Base-by-base conservation (phyloP, 768 basidiomycete genomes). In the Suillus decipiens region DNA sequence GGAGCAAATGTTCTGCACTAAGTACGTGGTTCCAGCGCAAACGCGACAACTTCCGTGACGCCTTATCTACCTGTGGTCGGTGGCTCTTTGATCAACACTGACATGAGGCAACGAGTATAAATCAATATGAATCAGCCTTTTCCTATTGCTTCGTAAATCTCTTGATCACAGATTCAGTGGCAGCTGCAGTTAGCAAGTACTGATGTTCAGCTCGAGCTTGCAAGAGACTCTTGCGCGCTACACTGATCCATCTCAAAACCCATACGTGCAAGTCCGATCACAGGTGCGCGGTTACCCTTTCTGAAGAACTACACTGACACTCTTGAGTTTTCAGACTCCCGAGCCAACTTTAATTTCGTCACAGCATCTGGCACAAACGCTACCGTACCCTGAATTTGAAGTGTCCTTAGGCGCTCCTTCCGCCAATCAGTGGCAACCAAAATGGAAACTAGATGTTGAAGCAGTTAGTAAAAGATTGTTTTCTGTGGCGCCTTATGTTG, bases 211-310 rank as follows among this genome's bases (percentile, higher is more conserved):
- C 15, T 9, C 55, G 9, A 39, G 36, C 17, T 15, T 56, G 2
- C 22, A 39, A 15, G 55, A 56, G 22, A 56, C 9, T 24, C 55
- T 56, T 9, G 22, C 36, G 22, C 55, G 55, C 15, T 56, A 56
- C 36, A 24, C 55, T 10, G 55, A 56, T 56, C 36, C 55, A 39
- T 56, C 55, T 24, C 36, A 37, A 56, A 56, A 56, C 22, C 55
- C 55, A 24, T 56, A 56, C 15, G 14, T 14, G 36, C 36, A 56
- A 56, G 9, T 39, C 36, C 36, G 24, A 37, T 39, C 36, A 56
- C 22, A 56, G 14, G 55, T 56, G 24, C 36, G 37, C 4, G 5
- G 5, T 39, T 15, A 24, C 36, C 14, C 4, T 24, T 14, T 24
- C 14, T 55, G 8, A 37, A 37, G 36, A 56, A 10, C 10, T 37